Percentiles rank a stretch among this genome's conserved stretches.
Conservation (phyloP, 2,329 filamentous ascomycete genomes). For the Botryotinia narcissicola region DNA sequence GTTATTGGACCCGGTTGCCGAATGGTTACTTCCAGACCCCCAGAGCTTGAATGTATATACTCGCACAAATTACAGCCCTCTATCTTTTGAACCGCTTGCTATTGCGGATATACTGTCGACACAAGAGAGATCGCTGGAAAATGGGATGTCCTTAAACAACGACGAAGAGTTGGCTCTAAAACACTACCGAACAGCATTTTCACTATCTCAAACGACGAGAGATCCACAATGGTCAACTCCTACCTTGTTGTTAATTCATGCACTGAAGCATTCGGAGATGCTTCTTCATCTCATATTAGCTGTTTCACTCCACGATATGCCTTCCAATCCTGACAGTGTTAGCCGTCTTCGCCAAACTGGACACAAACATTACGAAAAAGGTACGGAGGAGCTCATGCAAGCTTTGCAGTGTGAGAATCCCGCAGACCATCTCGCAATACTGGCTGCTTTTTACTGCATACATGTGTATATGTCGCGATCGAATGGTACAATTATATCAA, state of each 20-base stretch:
- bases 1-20: not conserved
- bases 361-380: slow-evolving; percentile 21
- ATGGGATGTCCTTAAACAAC: not conserved
- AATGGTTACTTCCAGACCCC: not conserved
- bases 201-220: slow-evolving; percentile 22
- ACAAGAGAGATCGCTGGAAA: not conserved
- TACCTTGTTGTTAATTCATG: slow-evolving; percentile 45
- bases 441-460: slow-evolving; percentile 22
- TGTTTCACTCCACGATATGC: slow-evolving; percentile 19
- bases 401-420: not conserved
- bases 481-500: not conserved
- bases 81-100: not conserved
- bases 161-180: slow-evolving; percentile 19
- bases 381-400: slow-evolving; percentile 22
- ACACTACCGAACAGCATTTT: slow-evolving; percentile 20
- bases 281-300: slow-evolving; percentile 14
- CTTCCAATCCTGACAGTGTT: not conserved
- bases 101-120: not conserved
- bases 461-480: slow-evolving; percentile 21
- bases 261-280: slow-evolving; percentile 32
- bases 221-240: slow-evolving; percentile 21
- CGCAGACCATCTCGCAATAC: slow-evolving; percentile 13
- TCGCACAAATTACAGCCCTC: not conserved
- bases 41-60: not conserved
- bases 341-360: not conserved